These are phyloP conservation scores for Pseudopithomyces chartarum DNA, from an alignment of 2,329 filamentous ascomycete species.

Conservation along the genomic window DNA sequence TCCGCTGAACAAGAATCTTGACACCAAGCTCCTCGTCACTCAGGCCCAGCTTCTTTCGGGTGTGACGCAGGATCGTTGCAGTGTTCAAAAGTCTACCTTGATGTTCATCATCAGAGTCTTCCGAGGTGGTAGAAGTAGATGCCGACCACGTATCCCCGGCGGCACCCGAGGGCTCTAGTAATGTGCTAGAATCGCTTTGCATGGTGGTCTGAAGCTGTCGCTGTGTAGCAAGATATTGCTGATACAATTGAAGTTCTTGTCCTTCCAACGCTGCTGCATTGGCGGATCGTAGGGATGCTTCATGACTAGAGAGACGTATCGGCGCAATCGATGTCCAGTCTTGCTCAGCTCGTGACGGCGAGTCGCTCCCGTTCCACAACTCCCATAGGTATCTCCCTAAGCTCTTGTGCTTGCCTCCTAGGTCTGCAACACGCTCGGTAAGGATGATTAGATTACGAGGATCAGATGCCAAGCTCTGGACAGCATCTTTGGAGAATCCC, in stretches of 20 bases:
- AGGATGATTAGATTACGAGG: conserved; percentile 83
- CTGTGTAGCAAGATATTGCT: conserved; percentile 90
- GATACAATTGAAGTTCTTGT: conserved; percentile 79
- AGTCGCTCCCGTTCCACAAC: conserved; percentile 41
- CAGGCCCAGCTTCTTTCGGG: conserved; percentile 76
- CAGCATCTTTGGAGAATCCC: conserved; percentile 86
- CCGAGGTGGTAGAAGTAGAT: conserved; percentile 82
- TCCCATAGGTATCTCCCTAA: conserved; percentile 79
- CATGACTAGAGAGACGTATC: conserved; percentile 66
- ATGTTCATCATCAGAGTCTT: conserved; percentile 86
- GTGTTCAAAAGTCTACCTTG: conserved; percentile 92
- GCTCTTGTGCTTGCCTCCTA: conserved; percentile 37
- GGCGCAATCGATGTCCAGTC: conserved; percentile 54
- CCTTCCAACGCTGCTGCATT: conserved; percentile 71
- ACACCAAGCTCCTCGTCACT: conserved; percentile 91
- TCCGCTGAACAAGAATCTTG: conserved; percentile 85
- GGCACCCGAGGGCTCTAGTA: conserved; percentile 72
- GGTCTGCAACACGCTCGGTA: conserved; percentile 70
- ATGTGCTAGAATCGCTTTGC: conserved; percentile 66
- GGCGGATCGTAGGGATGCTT: conserved; percentile 32
- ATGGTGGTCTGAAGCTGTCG: conserved; percentile 83
- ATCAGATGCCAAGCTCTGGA: conserved; percentile 76
- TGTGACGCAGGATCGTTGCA: conserved; percentile 81
- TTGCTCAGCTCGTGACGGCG: conserved; percentile 21
- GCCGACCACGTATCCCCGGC: conserved; percentile 83